Base-by-base conservation (phyloP, 208 protist genomes). In the Vickermania spadyakhi region DNA sequence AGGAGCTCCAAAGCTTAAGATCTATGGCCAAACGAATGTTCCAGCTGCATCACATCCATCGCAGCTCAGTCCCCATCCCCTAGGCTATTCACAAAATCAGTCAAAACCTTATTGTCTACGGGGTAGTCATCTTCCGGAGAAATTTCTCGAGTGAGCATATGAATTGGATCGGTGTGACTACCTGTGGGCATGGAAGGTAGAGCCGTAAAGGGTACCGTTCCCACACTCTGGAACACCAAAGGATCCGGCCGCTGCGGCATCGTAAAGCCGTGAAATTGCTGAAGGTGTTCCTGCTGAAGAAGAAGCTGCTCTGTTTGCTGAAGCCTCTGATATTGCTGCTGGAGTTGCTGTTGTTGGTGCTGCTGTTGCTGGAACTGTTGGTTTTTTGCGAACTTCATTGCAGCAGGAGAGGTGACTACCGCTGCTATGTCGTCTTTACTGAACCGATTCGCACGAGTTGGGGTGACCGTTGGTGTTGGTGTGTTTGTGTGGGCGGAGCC, bases 371-470 rank as follows among this genome's bases (percentile, higher is more conserved):
- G 11, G 3, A 3, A 21, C 3, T 56, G 26, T 3, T 56, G 28
- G 3, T 63, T 7, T 41, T 66, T 64, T 28, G 68, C 28, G 36
- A 45, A 45, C 11, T 18, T 7, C 11, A 55, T 28, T 11, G 25
- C 51, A 11, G 41, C 41, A 11, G 41, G 41, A 11, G 41, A 18
- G 41, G 41, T 49, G 41, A 49, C 41, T 11, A 49, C 18, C 13
- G 41, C 13, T 18, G 13, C 41, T 11, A 21, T 49, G 41, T 21
- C 13, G 41, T 55, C 51, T 18, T 55, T 22, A 27, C 51, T 23
- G 51, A 28, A 27, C n/a, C 13, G 51, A 5, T 18, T 27, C 7
- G 11, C 51, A n/a, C n/a, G n/a, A n/a, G n/a, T n/a, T n/a, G n/a
- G n/a, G 51, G 11, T 23, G 51, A 11, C 11, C 13, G 51, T 27